phyloP scores from a whole-genome alignment of 345 rosid species.

The Murraya paniculata region DNA sequence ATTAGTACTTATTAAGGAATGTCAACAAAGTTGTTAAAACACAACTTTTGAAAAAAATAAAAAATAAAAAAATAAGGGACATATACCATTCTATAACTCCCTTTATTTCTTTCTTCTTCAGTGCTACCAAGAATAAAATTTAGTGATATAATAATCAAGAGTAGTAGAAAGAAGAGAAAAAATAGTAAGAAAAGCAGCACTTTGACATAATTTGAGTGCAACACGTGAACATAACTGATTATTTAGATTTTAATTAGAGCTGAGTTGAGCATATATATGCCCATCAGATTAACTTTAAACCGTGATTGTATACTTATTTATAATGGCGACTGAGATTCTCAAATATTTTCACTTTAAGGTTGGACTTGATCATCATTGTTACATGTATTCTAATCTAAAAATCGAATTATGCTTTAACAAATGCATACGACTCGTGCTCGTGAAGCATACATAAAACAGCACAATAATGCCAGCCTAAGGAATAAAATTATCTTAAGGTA shows the following conservation, averaged over 20 bases:
- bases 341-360: background rate
- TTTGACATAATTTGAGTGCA: background rate
- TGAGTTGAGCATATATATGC: background rate
- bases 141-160: background rate
- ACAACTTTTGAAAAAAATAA: no score
- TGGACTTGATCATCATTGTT: slow-evolving; percentile 4
- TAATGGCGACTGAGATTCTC: background rate
- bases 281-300: background rate
- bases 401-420: background rate
- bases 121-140: slow-evolving; percentile 14
- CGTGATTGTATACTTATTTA: background rate
- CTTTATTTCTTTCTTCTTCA: background rate
- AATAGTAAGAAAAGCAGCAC: slow-evolving; percentile 3
- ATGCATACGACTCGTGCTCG: background rate
- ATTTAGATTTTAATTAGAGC: background rate
- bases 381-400: background rate
- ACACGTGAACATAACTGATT: background rate
- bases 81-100: background rate
- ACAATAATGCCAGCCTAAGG: background rate
- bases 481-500: background rate
- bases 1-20: background rate
- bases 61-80: background rate
- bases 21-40: slow-evolving; percentile 1
- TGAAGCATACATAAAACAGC: background rate
- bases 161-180: background rate